Base-by-base conservation (phyloP, 2,329 filamentous ascomycete species). In the Cadophora sp. region DNA sequence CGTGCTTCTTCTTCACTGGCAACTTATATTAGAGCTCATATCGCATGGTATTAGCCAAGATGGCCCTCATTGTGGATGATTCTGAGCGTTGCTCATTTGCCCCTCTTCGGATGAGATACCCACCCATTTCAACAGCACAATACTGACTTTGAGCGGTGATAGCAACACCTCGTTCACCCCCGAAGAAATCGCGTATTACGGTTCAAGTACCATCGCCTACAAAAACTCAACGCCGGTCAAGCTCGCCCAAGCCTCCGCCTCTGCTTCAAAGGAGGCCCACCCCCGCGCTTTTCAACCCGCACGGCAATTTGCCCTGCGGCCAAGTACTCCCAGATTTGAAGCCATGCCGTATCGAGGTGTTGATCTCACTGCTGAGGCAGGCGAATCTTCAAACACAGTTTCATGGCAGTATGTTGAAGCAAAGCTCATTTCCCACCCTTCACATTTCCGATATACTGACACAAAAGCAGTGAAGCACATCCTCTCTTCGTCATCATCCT, bases 401-500 rank as follows among this genome's bases (percentile, higher is more conserved):
- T 76, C 73, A 36, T 76, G 74, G 74, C 73, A 75, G 74, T 76
- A 68, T 62, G 73, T 73, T 9, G 20, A 50, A 2, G 16, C 36
- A 6, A 3, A 36, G 13, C 16, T 11, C n/a, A 41, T 39, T 43
- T 16, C 7, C 24, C 14, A 9, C 9, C 18, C 27, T 39, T 22
- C 33, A 16, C n/a, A 59, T 18, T 18, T 45, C 22, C 24, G 9
- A 62, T 16, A 14, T 51, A 64, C 41, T 55, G 30, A 59, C 30
- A 22, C n/a, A 39, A 2, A 45, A 24, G 55, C 48, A 76, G 74
- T 39, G 66, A 71, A 5, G 73, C 74, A 36, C 74, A 76, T 59
- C 70, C 72, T 39, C 69, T 72, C 50, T 76, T 76, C 47, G 74
- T 70, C 24, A 75, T 75, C 36, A 61, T 75, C 33, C 66, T 76